Base-by-base conservation (phyloP, 2,329 filamentous ascomycete species). In the Fusarium secorum region DNA sequence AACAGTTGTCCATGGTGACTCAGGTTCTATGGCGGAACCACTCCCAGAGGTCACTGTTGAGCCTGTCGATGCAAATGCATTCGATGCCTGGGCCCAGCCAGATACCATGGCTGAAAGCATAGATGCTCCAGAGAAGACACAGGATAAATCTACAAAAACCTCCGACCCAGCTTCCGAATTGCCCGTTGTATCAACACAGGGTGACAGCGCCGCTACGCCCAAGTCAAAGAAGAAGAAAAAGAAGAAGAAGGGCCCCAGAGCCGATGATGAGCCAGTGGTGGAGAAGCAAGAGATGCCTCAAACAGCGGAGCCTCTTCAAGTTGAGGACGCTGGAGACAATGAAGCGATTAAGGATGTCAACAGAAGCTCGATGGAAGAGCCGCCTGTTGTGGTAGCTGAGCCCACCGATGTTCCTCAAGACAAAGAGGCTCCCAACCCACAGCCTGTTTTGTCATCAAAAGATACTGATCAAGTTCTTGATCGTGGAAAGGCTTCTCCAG, bases 181-280 rank as follows among this genome's bases (percentile, higher is more conserved):
- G 20, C 28, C 45, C n/a, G 22, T 22, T 4, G 65, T 68, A 41
- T 15, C 61, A 55, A 35, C 53, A 11, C 41, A 54, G n/a, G 64
- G 63, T 20, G 66, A 76, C 17, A 42, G 44, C 32, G 42, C 56
- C 20, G 24, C 33, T 38, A 14, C 64, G 11, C 54, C 71, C 9
- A 70, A 61, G 53, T 70, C 69, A 35, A 76, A 77, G 52, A 77
- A 77, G 56, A 77, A 77, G 51, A 76, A 77, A 38, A 77, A 78
- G 46, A 77, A 76, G 68, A 76, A 74, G 70, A 76, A 77, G 61
- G 60, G 60, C 24, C 33, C 33, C 17, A 75, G 66, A 26, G 35
- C 53, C 17, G 67, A 71, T 30, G 72, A 72, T 15, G 35, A 64
- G 26, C 26, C 39, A 26, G 44, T 52, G 41, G 46, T 48, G 39